A percentile compares a stretch with the other conserved stretches of the same genome.
phyloP scores from a whole-genome alignment of 2,329 filamentous ascomycete genomes.

The Myotisia sp. region DNA sequence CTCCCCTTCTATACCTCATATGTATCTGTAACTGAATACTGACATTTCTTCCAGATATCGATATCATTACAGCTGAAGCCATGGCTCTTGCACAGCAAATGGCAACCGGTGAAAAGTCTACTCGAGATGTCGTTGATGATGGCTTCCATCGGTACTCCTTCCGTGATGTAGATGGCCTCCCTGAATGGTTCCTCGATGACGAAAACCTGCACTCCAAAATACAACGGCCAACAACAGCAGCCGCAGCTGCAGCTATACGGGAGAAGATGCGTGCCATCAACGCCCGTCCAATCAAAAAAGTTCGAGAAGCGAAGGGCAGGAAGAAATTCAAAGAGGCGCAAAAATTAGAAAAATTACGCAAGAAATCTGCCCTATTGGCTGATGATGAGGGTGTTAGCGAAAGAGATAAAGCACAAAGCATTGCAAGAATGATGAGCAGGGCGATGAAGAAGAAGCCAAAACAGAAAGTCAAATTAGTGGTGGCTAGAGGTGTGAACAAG shows the following conservation, averaged over 20 bases:
- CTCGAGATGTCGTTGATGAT: conserved; percentile 70
- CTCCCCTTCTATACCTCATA: conserved; percentile 12
- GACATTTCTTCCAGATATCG: conserved; percentile 51
- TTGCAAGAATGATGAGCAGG: conserved; percentile 65
- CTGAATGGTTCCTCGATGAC: conserved; percentile 96
- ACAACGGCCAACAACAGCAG: conserved; percentile 80
- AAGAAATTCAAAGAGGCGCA: conserved; percentile 96
- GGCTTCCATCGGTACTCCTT: conserved; percentile 87
- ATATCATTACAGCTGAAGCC: conserved; percentile 97
- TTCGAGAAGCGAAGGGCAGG: conserved; percentile 83
- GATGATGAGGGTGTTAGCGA: conserved; percentile 88
- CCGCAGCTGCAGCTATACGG: conserved; percentile 79
- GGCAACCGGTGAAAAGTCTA: conserved; percentile 69
- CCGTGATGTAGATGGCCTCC: conserved; percentile 78
- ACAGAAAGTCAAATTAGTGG: conserved; percentile 71
- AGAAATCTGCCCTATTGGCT: conserved; percentile 83
- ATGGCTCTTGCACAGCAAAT: conserved; percentile 94
- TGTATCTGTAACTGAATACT: background rate
- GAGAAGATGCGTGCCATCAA: conserved; percentile 88
- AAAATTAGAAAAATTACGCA: conserved; percentile 82
- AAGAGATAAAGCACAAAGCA: conserved; percentile 83
- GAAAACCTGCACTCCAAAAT: conserved; percentile 69
- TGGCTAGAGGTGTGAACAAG: conserved; percentile 70
- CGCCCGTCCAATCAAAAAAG: conserved; percentile 96
- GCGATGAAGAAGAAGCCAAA: conserved; percentile 77